Evolutionary conservation across 257 asterid species (phyloP).

Genomic region (Solanum virginianum): DNA sequence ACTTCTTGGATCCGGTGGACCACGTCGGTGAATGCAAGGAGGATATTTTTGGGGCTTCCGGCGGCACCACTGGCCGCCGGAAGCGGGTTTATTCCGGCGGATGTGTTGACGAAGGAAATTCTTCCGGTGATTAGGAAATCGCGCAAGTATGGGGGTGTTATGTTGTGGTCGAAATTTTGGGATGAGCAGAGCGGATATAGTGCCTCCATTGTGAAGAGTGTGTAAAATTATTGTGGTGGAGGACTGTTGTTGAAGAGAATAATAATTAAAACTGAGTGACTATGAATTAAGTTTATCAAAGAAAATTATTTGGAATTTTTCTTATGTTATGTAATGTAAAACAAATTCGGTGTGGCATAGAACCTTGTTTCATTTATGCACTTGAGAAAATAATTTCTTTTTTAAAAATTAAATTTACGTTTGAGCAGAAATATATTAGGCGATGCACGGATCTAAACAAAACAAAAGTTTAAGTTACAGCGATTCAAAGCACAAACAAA

Average conservation of each 20-base stretch:
- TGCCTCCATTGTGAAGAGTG: constrained; percentile 20
- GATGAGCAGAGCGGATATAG: constrained; percentile 30
- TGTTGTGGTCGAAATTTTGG: constrained; percentile 44
- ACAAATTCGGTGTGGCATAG: neutral
- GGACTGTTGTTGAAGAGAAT: too few species aligned
- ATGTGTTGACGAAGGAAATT: constrained; percentile 40
- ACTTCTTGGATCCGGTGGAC: constrained; percentile 31
- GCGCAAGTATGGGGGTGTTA: constrained; percentile 46
- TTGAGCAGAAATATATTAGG: too few species aligned
- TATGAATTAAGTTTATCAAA: neutral
- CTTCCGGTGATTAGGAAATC: constrained; percentile 34
- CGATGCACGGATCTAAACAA: too few species aligned
- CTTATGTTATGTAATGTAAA: neutral
- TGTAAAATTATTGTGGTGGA: neutral
- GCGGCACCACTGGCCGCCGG: constrained; percentile 35
- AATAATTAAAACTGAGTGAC: neutral
- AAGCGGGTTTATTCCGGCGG: constrained; percentile 32
- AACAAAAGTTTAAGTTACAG: too few species aligned
- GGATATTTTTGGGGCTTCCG: constrained; percentile 50
- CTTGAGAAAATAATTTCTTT: too few species aligned
- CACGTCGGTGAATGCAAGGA: constrained; percentile 8
- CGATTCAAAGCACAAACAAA: too few species aligned
- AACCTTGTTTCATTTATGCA: too few species aligned
- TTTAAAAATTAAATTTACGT: too few species aligned
- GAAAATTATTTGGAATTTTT: neutral